Percentiles rank a stretch among this genome's conserved stretches.
Conservation (phyloP, 2,329 filamentous ascomycete genomes). For the Elsinoe batatas region DNA sequence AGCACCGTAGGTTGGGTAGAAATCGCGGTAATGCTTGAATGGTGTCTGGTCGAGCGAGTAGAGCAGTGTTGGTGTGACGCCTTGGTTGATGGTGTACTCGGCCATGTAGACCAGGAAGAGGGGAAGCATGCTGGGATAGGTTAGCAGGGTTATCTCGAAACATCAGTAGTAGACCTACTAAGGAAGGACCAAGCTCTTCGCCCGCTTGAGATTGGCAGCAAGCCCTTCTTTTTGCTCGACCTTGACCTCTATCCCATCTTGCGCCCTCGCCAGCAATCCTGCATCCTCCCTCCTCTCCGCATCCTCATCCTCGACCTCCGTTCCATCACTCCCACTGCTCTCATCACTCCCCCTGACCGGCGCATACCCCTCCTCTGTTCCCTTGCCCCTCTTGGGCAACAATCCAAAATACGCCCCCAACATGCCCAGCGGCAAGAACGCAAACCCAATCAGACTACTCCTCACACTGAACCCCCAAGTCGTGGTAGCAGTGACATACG, state of each 20-base stretch:
- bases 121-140: slow-evolving; percentile 61
- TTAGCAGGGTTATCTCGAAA: background rate
- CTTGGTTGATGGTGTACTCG: slow-evolving; percentile 97
- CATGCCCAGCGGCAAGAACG: slow-evolving; percentile 73
- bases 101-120: slow-evolving; percentile 86
- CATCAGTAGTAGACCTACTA: slow-evolving; percentile 41
- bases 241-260: background rate
- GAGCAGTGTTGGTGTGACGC: slow-evolving; percentile 77
- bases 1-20: slow-evolving; percentile 90
- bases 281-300: slow-evolving; percentile 19
- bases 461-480: slow-evolving; percentile 65
- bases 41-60: slow-evolving; percentile 71
- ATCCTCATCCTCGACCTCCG: slow-evolving; percentile 30
- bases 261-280: slow-evolving; percentile 10
- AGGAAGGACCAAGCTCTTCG: slow-evolving; percentile 59
- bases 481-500: slow-evolving; percentile 80
- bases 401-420: slow-evolving; percentile 75
- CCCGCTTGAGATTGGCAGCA: slow-evolving; percentile 47
- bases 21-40: slow-evolving; percentile 70
- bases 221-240: slow-evolving; percentile 19
- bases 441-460: slow-evolving; percentile 64
- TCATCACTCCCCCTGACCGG: slow-evolving; percentile 43
- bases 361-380: slow-evolving; percentile 22
- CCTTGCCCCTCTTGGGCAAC: slow-evolving; percentile 56
- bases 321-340: slow-evolving; percentile 37